These are phyloP conservation scores for Iris macrosiphon DNA, from an alignment of 106 monocot species.

Conservation along the genomic window DNA sequence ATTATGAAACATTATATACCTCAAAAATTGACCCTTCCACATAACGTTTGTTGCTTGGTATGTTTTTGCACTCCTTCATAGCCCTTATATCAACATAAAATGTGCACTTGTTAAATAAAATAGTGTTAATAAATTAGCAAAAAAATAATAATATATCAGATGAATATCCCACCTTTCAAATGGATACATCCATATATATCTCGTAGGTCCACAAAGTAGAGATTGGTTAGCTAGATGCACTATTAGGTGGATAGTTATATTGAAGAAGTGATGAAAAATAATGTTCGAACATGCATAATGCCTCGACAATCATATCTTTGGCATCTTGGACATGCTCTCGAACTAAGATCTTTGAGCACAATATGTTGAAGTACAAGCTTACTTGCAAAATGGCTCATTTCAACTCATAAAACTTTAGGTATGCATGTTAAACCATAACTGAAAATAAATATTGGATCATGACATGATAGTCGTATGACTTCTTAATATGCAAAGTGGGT, in stretches of 20 bases:
- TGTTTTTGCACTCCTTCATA: not conserved
- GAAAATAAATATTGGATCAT: not conserved
- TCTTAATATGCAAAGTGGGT: not conserved
- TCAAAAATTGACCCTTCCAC: not conserved
- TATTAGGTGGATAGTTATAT: not conserved
- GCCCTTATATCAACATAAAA: not conserved
- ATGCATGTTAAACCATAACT: not conserved
- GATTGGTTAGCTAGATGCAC: slow-evolving; percentile 1
- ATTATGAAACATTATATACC: not conserved
- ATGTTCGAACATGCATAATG: not conserved
- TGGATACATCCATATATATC: not conserved
- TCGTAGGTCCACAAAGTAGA: not conserved
- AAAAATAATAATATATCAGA: not conserved
- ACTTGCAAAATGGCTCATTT: not conserved
- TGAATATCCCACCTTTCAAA: not conserved
- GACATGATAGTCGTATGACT: not conserved
- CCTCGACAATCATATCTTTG: not conserved
- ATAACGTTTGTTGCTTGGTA: not conserved
- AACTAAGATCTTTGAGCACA: not conserved
- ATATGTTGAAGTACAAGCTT: not conserved
- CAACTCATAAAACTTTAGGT: not conserved
- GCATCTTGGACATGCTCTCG: not conserved
- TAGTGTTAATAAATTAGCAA: not conserved
- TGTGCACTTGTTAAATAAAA: not conserved
- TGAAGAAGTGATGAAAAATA: not conserved